Evolutionary conservation across 2,329 filamentous ascomycete species (phyloP).

Genomic region (Cytospora chrysosperma): DNA sequence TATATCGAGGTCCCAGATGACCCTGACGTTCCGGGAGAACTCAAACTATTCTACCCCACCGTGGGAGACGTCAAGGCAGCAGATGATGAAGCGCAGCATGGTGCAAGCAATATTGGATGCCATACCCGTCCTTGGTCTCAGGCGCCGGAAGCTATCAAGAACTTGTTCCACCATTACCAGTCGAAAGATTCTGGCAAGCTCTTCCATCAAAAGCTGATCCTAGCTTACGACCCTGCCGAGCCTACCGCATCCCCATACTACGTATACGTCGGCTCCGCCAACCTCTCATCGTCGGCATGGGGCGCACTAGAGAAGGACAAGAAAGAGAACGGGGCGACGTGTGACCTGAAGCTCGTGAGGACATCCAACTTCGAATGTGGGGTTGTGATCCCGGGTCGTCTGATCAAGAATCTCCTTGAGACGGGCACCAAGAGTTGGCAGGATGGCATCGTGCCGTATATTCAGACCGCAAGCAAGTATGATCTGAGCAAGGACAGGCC

Average conservation of each 20-base stretch:
- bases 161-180: slow-evolving; percentile 29
- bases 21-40: slow-evolving; percentile 15
- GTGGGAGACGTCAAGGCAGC: slow-evolving; percentile 25
- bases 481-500: slow-evolving; percentile 25
- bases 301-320: slow-evolving; percentile 28
- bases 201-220: slow-evolving; percentile 30
- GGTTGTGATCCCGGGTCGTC: slow-evolving; percentile 27
- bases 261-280: slow-evolving; percentile 31
- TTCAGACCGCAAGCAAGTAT: slow-evolving; percentile 24
- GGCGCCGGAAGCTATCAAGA: slow-evolving; percentile 25
- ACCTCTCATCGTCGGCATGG: slow-evolving; percentile 29
- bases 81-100: slow-evolving; percentile 22
- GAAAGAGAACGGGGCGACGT: slow-evolving; percentile 26
- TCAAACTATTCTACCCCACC: slow-evolving; percentile 30
- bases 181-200: slow-evolving; percentile 30
- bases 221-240: slow-evolving; percentile 26
- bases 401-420: slow-evolving; percentile 27
- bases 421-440: slow-evolving; percentile 27
- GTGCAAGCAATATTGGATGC: slow-evolving; percentile 29
- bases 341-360: slow-evolving; percentile 28
- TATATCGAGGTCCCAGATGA: slow-evolving; percentile 17
- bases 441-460: slow-evolving; percentile 28
- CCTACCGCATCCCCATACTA: slow-evolving; percentile 24
- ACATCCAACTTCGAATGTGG: slow-evolving; percentile 30
- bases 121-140: slow-evolving; percentile 28